Conservation (phyloP, 164 flowering plant species). For the Taxillus chinensis region DNA sequence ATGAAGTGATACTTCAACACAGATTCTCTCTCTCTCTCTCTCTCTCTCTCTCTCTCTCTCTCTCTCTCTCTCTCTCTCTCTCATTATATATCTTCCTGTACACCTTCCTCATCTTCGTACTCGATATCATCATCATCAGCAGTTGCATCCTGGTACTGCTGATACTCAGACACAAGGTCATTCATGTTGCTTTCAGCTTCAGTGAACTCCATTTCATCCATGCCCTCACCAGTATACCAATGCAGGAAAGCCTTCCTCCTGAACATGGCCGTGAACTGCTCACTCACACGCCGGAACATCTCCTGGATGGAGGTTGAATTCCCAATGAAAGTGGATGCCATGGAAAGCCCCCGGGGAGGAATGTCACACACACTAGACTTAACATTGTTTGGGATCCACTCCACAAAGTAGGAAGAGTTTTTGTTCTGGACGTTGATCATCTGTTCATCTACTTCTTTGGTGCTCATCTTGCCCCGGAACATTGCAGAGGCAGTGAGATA, state of each 20-base stretch:
- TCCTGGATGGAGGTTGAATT: slow-evolving; percentile 1
- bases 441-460: slow-evolving; percentile 3
- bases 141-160: slow-evolving; percentile 2
- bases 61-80: no score
- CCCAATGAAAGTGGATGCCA: slow-evolving; percentile 1
- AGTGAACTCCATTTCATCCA: slow-evolving; percentile 6
- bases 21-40: no score
- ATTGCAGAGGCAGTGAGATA: slow-evolving; percentile 1
- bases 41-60: no score
- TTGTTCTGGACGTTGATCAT: slow-evolving; percentile 3
- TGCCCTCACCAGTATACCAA: slow-evolving; percentile 3
- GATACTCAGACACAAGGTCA: slow-evolving; percentile 1
- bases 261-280: slow-evolving; percentile 4
- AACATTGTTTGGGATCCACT: slow-evolving; percentile 2
- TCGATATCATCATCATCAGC: slow-evolving; percentile 1
- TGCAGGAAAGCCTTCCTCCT: slow-evolving; percentile 1
- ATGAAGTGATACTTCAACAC: no score
- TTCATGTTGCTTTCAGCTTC: slow-evolving; percentile 4
- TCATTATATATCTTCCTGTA: not conserved
- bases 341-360: slow-evolving; percentile 1
- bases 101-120: not conserved
- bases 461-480: slow-evolving; percentile 5
- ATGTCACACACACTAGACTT: slow-evolving; percentile 3
- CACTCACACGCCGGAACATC: slow-evolving; percentile 4
- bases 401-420: not conserved